Conservation (phyloP, 345 rosid genomes). For the Psidium guajava region DNA sequence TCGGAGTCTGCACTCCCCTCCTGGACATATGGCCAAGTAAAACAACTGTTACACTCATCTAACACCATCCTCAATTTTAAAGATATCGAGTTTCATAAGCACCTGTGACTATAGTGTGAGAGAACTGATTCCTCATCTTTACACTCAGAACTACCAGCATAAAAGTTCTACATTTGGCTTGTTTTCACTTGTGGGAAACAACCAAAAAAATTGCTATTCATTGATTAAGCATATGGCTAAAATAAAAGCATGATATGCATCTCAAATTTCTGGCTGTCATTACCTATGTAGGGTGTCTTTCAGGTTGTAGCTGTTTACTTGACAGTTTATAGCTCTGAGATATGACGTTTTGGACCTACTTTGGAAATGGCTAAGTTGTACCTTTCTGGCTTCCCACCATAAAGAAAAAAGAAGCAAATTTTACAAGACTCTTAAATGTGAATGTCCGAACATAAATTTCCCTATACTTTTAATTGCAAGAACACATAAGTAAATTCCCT, state of each 20-base stretch:
- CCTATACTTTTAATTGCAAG: neutral
- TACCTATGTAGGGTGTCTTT: neutral
- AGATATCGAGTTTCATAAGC: neutral
- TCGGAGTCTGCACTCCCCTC: constrained; percentile 24
- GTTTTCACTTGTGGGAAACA: neutral
- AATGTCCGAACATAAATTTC: neutral
- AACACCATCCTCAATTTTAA: neutral
- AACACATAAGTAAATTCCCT: neutral
- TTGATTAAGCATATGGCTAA: neutral
- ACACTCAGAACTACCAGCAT: neutral
- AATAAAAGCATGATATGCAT: neutral
- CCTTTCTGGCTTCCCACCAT: neutral
- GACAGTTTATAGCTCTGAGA: neutral
- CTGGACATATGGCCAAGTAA: neutral
- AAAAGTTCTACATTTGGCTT: neutral
- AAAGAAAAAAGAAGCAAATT: neutral
- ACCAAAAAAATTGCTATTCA: neutral
- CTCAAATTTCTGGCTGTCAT: neutral
- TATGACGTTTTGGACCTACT: neutral
- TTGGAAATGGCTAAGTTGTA: neutral
- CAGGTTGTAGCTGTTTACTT: neutral
- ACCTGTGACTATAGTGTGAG: neutral
- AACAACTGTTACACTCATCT: neutral
- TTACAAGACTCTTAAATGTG: neutral
- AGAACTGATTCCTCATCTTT: neutral